A percentile compares a stretch with the other conserved stretches of the same genome.
These are phyloP conservation scores for Wallacemonas collosoma DNA, from an alignment of 208 protist species.

Conservation along the genomic window DNA sequence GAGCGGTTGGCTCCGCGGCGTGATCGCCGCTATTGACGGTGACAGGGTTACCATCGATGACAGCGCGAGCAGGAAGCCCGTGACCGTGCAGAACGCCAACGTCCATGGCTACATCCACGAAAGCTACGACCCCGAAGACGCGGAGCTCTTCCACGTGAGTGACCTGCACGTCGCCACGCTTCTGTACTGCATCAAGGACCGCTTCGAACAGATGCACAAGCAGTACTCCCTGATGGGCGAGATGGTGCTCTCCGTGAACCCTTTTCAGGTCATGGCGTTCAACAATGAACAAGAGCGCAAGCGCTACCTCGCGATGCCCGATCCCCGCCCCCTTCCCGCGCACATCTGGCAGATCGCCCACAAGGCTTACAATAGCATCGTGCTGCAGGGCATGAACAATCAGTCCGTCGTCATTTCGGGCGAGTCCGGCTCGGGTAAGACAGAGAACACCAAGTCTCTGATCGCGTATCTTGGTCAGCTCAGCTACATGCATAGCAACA, in stretches of 20 bases:
- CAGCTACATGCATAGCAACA: conserved; percentile 79
- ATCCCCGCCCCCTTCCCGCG: conserved; percentile 67
- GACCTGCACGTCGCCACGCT: conserved; percentile 91
- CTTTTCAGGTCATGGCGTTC: conserved; percentile 85
- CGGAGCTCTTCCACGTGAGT: conserved; percentile 83
- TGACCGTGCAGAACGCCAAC: conserved; percentile 34
- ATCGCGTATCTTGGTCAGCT: conserved; percentile 87
- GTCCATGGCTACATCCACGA: conserved; percentile 82
- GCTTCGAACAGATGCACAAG: conserved; percentile 79
- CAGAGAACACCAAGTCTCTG: conserved; percentile 91
- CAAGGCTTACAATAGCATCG: conserved; percentile 82
- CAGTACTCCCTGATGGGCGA: conserved; percentile 93
- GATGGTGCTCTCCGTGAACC: conserved; percentile 94
- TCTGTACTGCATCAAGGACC: conserved; percentile 88
- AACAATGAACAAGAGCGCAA: conserved; percentile 80
- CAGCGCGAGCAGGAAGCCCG: conserved; percentile 23
- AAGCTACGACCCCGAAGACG: conserved; percentile 69
- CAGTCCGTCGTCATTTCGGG: conserved; percentile 94
- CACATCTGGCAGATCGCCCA: conserved; percentile 93
- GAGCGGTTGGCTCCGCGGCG: conserved; percentile 74
- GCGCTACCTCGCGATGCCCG: conserved; percentile 63
- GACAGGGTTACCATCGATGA: conserved; percentile 63
- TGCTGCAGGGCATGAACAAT: conserved; percentile 73
- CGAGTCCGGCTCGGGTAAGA: conserved; percentile 96
- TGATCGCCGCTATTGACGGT: conserved; percentile 39